Conservation (phyloP, 129 eudicot genomes). For the Tanacetum coccineum region DNA sequence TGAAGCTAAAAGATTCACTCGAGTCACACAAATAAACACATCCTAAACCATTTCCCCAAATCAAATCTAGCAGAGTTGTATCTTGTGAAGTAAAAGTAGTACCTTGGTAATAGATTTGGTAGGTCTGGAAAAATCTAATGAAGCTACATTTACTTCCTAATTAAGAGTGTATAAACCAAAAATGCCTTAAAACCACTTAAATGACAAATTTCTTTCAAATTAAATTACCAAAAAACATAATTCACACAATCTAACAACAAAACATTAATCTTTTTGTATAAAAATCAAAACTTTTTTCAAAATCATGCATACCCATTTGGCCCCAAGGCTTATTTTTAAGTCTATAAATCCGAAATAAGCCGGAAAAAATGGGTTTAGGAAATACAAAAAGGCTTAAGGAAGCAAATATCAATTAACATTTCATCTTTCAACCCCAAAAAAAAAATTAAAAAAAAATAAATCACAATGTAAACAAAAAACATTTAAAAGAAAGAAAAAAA, state of each 20-base stretch:
- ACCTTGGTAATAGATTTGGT: slow-evolving; percentile 17
- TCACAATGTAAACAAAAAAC: slow-evolving; percentile 2
- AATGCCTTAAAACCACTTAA: background rate
- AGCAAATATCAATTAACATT: too few species aligned
- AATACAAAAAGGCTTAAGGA: slow-evolving; percentile 12
- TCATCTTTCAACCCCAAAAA: too few species aligned
- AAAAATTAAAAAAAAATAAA: background rate
- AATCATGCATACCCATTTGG: too few species aligned
- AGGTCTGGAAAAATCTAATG: slow-evolving; percentile 13
- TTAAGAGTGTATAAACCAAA: background rate
- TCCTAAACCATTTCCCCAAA: too few species aligned
- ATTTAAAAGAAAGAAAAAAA: background rate
- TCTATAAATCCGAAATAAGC: too few species aligned
- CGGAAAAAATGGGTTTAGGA: background rate
- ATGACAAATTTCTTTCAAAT: too few species aligned
- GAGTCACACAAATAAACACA: too few species aligned
- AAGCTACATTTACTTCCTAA: slow-evolving; percentile 13
- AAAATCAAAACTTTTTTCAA: slow-evolving; percentile 3
- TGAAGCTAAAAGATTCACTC: too few species aligned
- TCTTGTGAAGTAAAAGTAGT: slow-evolving; percentile 15
- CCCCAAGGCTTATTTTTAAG: too few species aligned
- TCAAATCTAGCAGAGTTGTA: slow-evolving; percentile 10
- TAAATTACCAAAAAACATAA: too few species aligned
- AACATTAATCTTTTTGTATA: too few species aligned
- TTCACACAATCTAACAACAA: background rate